Evolutionary conservation across 352 stramenopile species (phyloP), one percentile per base, ranked within the genome.

Genomic region (Pythium dissotocum): DNA sequence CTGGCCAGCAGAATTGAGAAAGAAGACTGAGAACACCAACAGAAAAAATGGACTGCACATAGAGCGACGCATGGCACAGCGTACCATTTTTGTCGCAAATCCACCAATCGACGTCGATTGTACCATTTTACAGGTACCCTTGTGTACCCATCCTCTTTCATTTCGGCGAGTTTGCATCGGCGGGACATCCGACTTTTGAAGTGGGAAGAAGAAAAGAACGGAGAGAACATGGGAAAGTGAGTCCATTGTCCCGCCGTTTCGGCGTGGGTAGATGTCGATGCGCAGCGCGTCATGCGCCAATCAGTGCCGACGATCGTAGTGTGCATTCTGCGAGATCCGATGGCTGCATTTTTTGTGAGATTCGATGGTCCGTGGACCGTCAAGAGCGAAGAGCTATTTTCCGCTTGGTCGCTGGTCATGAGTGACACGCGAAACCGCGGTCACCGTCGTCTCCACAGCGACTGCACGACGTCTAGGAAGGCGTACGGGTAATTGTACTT

Each of bases 1-100:
- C 51, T 35, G 48, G 58, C 63, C 56, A 70, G 51, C 57, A 66
- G 65, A 72, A 67, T 5, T 21, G 9, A 58, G 21, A 44, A 53
- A 72, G 65, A 72, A 72, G n/a, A 53, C 46, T 30, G 46, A 53
- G 46, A 53, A 53, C 65, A 72, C 65, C 65, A 72, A 52, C 58
- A 67, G 65, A 71, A 71, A 58, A 58, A 61, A 54, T 13, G n/a
- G 33, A 40, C 21, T 36, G 44, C 44, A 35, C 56, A 63, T 63
- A 49, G 48, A 51, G 40, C n/a, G 48, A 18, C 44, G 33, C 13
- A 6, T 44, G 58, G 65, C 56, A 66, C 65, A 51, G 2, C 51
- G 58, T 71, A 61, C 65, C 65, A 61, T 9, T 55, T 6, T 32
- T 28, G 6, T 52, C 55, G 33, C 57, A 40, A 53, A 46, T 44